phyloP scores from a whole-genome alignment of 2,329 filamentous ascomycete species.

The Xylaria sp. region DNA sequence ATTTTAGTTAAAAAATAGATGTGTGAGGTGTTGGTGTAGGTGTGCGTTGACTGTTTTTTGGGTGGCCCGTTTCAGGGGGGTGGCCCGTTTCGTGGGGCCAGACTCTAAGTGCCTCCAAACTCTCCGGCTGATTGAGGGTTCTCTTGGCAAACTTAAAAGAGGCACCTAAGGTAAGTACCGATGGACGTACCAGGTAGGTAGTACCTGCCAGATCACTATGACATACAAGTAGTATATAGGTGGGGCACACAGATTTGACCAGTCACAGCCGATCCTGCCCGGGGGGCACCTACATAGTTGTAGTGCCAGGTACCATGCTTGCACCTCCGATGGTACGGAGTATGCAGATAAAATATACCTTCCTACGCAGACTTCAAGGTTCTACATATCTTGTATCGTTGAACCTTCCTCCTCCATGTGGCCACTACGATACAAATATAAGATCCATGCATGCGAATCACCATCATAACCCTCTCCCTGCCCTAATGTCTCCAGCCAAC shows the following conservation, averaged over 20 bases:
- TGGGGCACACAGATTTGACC: neutral
- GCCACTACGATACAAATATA: neutral
- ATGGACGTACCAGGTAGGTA: no score
- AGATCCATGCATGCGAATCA: neutral
- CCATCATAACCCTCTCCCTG: neutral
- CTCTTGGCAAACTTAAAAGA: constrained; percentile 2
- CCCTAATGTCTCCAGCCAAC: neutral
- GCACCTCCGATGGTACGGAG: no score
- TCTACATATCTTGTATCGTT: neutral
- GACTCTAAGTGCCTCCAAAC: no score
- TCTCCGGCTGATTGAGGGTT: neutral
- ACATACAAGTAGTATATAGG: no score
- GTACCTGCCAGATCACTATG: no score
- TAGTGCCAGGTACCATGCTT: neutral
- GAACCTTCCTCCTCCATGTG: neutral
- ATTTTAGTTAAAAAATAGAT: no score
- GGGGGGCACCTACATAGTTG: neutral
- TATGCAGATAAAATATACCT: no score
- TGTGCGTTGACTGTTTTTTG: no score
- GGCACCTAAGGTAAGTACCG: no score
- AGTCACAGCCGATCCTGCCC: neutral
- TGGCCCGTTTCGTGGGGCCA: no score
- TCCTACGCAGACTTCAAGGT: neutral
- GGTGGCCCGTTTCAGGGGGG: neutral
- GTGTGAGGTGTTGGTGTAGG: no score